Conservation (phyloP, 2,329 filamentous ascomycete species). For the Thielaviopsis musarum region DNA sequence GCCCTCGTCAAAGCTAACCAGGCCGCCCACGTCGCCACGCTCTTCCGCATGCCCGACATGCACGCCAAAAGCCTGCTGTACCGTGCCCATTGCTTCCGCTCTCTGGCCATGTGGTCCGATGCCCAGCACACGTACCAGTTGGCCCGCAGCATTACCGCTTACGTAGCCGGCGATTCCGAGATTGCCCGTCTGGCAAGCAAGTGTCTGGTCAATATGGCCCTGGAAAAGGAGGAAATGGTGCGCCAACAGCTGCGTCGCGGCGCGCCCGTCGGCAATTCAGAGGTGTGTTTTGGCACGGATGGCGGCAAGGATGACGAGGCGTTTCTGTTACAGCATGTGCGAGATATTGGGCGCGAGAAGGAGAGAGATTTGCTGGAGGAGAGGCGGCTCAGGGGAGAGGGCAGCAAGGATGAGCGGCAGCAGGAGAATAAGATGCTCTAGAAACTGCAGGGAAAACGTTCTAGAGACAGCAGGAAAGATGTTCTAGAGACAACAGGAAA, state of each 20-base stretch:
- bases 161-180: neutral
- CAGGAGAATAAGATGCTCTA: too few relatives aligned
- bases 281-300: neutral
- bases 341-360: neutral
- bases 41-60: constrained; percentile 11
- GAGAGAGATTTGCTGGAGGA: neutral
- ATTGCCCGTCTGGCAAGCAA: constrained; percentile 1
- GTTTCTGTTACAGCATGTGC: neutral
- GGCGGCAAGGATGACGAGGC: neutral
- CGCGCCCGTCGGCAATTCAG: neutral
- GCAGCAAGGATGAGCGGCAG: too few relatives aligned
- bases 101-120: constrained; percentile 14
- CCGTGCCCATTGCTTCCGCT: constrained; percentile 16
- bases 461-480: too few relatives aligned
- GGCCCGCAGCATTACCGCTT: constrained; percentile 8
- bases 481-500: too few relatives aligned
- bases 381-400: too few relatives aligned
- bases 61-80: constrained; percentile 15
- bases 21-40: constrained; percentile 13
- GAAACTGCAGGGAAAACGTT: too few relatives aligned
- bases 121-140: constrained; percentile 15
- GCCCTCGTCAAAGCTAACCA: constrained; percentile 14
- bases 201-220: constrained; percentile 6
- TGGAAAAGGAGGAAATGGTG: constrained; percentile 6
- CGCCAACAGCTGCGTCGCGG: constrained; percentile 3